phyloP scores from a whole-genome alignment of 78 protist species.

The Speleostelium caveatum region DNA sequence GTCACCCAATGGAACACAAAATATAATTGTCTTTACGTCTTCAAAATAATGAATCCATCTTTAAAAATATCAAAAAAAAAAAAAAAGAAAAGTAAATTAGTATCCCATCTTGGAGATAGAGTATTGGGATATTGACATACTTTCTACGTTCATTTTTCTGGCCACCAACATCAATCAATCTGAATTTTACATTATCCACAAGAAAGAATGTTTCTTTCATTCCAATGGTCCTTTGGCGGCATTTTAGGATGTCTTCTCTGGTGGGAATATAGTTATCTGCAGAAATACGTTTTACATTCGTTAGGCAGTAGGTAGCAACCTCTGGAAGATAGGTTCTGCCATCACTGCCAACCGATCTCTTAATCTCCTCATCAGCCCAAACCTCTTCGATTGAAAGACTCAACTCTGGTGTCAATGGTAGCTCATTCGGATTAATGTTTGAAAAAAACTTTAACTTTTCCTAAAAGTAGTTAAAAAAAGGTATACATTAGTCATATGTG shows the following conservation, averaged over 20 bases:
- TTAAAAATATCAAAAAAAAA: no score
- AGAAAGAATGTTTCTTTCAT: conserved; percentile 88
- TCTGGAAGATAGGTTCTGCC: conserved; percentile 20
- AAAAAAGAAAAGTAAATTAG: no score
- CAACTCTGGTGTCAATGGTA: conserved; percentile 45
- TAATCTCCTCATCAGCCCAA: conserved; percentile 36
- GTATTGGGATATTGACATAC: no score
- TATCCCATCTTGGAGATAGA: no score
- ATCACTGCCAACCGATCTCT: conserved; percentile 16
- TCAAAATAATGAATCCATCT: conserved; percentile 97
- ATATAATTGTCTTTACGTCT: conserved; percentile 93
- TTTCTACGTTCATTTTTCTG: conserved; percentile 95
- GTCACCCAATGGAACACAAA: conserved; percentile 87
- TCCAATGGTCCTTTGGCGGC: conserved; percentile 95
- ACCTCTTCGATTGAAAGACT: neutral
- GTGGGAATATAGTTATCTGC: conserved; percentile 87
- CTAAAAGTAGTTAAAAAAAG: neutral
- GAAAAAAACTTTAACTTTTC: conserved; percentile 28
- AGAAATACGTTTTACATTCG: conserved; percentile 26
- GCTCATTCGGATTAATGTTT: conserved; percentile 51
- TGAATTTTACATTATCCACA: conserved; percentile 68
- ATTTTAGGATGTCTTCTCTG: conserved; percentile 92
- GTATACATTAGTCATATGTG: no score
- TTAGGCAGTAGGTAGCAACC: conserved; percentile 40
- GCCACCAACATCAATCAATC: conserved; percentile 96